Evolutionary conservation across 495 filamentous ascomycete species (phyloP).

Genomic region (Bombardia bombarda): DNA sequence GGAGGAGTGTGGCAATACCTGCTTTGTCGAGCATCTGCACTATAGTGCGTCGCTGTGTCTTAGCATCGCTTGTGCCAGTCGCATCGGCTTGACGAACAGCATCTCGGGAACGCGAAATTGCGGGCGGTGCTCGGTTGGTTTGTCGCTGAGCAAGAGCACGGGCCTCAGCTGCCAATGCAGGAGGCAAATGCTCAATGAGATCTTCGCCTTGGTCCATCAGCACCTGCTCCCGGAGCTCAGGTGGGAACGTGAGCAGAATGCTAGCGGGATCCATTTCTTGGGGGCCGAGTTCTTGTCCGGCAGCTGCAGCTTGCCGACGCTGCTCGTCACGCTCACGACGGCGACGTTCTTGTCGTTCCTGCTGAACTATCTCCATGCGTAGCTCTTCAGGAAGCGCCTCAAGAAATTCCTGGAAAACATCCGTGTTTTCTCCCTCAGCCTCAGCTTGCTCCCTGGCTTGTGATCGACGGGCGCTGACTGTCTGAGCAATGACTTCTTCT

Average conservation of each 20-base stretch:
- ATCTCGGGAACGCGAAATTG: constrained; percentile 19
- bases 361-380: constrained; percentile 77
- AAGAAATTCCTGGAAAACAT: constrained; percentile 90
- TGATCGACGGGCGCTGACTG: constrained; percentile 72
- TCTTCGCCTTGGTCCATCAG: constrained; percentile 89
- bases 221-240: constrained; percentile 73
- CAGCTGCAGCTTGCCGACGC: constrained; percentile 43
- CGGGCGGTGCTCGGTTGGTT: constrained; percentile 7
- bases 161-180: constrained; percentile 77
- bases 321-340: constrained; percentile 78
- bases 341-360: constrained; percentile 82
- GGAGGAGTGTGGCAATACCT: constrained; percentile 86
- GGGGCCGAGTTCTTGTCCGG: constrained; percentile 46
- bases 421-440: constrained; percentile 70
- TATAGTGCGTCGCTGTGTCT: constrained; percentile 67
- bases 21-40: constrained; percentile 96
- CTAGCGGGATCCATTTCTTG: constrained; percentile 90
- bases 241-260: constrained; percentile 86
- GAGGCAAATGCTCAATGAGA: constrained; percentile 73
- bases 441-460: constrained; percentile 61
- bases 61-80: constrained; percentile 32
- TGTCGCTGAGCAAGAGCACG: constrained; percentile 46
- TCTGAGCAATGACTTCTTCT: constrained; percentile 88
- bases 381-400: constrained; percentile 88
- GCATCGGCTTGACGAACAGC: constrained; percentile 19